Evolutionary conservation across 805 yeast species (phyloP).

Genomic region (Lachancea waltii): DNA sequence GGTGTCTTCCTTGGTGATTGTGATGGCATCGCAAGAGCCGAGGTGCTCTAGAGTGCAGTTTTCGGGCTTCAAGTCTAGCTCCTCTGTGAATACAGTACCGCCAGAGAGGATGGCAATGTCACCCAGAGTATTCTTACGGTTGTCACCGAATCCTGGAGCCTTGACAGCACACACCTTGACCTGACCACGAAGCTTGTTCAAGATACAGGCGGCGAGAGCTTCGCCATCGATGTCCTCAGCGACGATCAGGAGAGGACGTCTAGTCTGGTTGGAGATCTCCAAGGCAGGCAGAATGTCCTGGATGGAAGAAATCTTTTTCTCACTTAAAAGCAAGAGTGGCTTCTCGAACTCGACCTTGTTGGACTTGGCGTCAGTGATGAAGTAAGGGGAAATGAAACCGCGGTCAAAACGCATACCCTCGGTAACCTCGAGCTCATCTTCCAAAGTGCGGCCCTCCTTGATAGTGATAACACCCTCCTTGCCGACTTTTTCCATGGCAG

Average conservation of each 20-base stretch:
- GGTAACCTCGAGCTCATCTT: slow-evolving; percentile 92
- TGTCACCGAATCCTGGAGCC: slow-evolving; percentile 99
- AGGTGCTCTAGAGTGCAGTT: slow-evolving; percentile 83
- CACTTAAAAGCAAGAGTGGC: slow-evolving; percentile 81
- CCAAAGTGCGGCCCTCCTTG: slow-evolving; percentile 94
- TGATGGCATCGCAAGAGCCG: slow-evolving; percentile 87
- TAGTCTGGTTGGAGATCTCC: slow-evolving; percentile 84
- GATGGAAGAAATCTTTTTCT: slow-evolving; percentile 86
- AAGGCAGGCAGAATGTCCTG: slow-evolving; percentile 90
- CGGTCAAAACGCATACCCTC: slow-evolving; percentile 99
- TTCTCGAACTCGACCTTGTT: slow-evolving; percentile 95
- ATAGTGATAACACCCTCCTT: slow-evolving; percentile 98
- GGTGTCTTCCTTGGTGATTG: slow-evolving; percentile 93
- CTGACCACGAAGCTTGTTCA: slow-evolving; percentile 96
- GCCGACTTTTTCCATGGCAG: slow-evolving; percentile 98
- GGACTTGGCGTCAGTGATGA: slow-evolving; percentile 84
- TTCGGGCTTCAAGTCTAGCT: slow-evolving; percentile 90
- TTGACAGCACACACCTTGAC: slow-evolving; percentile 93
- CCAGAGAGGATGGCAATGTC: slow-evolving; percentile 94
- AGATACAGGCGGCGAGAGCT: slow-evolving; percentile 95
- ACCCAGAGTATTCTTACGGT: slow-evolving; percentile 95
- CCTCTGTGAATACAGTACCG: slow-evolving; percentile 82
- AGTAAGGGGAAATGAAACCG: slow-evolving; percentile 94
- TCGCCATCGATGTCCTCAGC: slow-evolving; percentile 98
- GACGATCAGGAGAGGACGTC: slow-evolving; percentile 87